phyloP scores from a whole-genome alignment of 2,329 filamentous ascomycete genomes.

The Penicillium thymicola region DNA sequence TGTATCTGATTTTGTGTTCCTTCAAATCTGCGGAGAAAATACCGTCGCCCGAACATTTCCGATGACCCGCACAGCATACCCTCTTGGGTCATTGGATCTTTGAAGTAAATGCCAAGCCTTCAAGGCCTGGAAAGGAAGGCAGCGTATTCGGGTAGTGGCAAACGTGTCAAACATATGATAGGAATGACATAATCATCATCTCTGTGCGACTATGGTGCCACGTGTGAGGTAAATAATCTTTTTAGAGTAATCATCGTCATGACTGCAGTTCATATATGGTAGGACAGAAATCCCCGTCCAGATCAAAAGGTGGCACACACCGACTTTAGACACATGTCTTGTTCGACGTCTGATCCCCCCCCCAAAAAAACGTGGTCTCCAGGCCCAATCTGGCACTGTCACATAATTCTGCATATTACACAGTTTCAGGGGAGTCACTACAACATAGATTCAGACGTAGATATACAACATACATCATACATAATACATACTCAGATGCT shows the following conservation, averaged over 20 bases:
- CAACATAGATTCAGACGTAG: not conserved
- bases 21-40: constrained; percentile 1
- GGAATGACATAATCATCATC: not conserved
- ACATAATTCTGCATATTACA: constrained; percentile 2
- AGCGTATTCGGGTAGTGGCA: not conserved
- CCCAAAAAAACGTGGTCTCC: constrained; percentile 18
- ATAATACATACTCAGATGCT: not conserved
- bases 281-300: not conserved
- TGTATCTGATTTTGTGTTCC: not conserved
- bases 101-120: not conserved
- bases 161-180: not conserved
- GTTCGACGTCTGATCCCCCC: constrained; percentile 3
- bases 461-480: not conserved
- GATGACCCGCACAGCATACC: not conserved
- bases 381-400: constrained; percentile 10
- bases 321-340: constrained; percentile 13
- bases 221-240: constrained; percentile 10
- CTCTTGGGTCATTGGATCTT: not conserved
- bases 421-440: constrained; percentile 4
- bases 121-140: not conserved
- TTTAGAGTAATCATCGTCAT: constrained; percentile 4
- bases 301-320: constrained; percentile 9
- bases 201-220: constrained; percentile 16
- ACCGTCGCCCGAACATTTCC: constrained; percentile 13
- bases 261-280: not conserved